These are phyloP conservation scores for Arctium lappa DNA, from an alignment of 129 eudicot species.

Conservation along the genomic window DNA sequence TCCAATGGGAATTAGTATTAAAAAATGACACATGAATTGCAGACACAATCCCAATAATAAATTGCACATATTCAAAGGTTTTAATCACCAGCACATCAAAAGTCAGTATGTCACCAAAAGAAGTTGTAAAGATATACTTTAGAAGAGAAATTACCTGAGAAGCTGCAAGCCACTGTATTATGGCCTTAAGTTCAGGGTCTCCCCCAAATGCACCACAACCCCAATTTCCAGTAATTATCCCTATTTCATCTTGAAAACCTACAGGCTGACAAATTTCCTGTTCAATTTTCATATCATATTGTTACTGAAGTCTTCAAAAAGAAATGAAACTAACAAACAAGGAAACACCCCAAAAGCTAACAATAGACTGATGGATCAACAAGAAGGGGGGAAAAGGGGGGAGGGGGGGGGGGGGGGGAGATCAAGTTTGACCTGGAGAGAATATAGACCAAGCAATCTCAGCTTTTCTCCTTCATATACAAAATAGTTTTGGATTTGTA, in stretches of 20 bases:
- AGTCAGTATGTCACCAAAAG: background rate
- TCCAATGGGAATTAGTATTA: background rate
- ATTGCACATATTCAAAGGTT: slow-evolving; percentile 14
- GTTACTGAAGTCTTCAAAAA: background rate
- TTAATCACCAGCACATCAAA: background rate
- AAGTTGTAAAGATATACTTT: background rate
- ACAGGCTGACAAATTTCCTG: slow-evolving; percentile 7
- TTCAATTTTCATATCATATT: background rate
- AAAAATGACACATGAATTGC: background rate
- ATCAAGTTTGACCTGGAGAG: background rate
- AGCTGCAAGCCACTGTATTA: slow-evolving; percentile 96
- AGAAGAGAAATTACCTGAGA: slow-evolving; percentile 62
- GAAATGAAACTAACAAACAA: slow-evolving; percentile 7
- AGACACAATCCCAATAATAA: background rate
- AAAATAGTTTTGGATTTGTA: no score
- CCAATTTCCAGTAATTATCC: slow-evolving; percentile 94
- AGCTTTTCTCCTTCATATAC: no score
- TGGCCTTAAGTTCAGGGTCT: slow-evolving; percentile 88
- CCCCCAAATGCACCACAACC: slow-evolving; percentile 99
- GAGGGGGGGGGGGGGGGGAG: background rate
- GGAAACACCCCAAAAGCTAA: background rate
- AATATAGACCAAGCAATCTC: no score
- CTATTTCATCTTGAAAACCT: slow-evolving; percentile 43
- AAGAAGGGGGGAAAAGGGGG: no score
- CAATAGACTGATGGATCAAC: no score